Percentiles rank a stretch among this genome's conserved stretches.
phyloP scores from a whole-genome alignment of 306 rosid genomes.

The Quercus gilva region DNA sequence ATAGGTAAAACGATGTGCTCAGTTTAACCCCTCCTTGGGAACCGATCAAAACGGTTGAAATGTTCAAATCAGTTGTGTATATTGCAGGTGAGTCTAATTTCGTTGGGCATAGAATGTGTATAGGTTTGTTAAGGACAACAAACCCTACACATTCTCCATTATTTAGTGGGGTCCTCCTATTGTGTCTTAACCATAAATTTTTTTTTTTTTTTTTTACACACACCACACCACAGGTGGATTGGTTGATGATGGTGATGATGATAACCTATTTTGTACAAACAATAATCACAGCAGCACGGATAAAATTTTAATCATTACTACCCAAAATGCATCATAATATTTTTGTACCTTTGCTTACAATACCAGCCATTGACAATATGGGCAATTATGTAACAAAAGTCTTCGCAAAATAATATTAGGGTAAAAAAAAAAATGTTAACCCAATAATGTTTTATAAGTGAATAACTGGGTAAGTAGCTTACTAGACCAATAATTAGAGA shows the following conservation, averaged over 20 bases:
- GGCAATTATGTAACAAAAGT: background rate
- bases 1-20: background rate
- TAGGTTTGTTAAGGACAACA: background rate
- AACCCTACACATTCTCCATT: background rate
- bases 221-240: constrained; percentile 15
- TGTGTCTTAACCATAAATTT: too few relatives aligned
- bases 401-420: background rate
- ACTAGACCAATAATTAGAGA: background rate
- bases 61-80: constrained; percentile 4
- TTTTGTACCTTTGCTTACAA: constrained; percentile 13
- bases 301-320: constrained; percentile 17
- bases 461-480: background rate
- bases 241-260: constrained; percentile 7
- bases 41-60: constrained; percentile 5
- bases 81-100: background rate
- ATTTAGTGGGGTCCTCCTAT: background rate
- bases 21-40: background rate
- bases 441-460: background rate
- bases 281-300: constrained; percentile 27
- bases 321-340: background rate
- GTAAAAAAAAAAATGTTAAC: constrained; percentile 9
- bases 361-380: background rate
- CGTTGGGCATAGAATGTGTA: too few relatives aligned
- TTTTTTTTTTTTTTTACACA: too few relatives aligned
- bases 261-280: constrained; percentile 12